Evolutionary conservation across 1,284 basidiomycete genomes (phyloP).

Genomic region (Ceratobasidium sp.): DNA sequence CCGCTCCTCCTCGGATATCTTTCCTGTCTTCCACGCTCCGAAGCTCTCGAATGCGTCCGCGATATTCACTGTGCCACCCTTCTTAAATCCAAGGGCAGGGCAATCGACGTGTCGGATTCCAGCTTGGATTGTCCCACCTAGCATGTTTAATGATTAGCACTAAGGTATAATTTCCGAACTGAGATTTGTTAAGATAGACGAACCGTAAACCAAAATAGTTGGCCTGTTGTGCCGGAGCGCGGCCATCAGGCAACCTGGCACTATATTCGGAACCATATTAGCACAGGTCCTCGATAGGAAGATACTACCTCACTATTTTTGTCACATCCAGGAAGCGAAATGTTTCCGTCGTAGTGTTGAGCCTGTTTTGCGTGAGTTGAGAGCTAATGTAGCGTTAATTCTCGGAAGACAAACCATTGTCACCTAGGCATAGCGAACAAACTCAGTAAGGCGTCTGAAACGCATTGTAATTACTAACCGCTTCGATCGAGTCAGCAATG

Average conservation of each 20-base stretch:
- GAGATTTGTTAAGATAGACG: slow-evolving; percentile 62
- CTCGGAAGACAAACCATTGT: slow-evolving; percentile 67
- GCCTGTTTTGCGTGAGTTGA: slow-evolving; percentile 63
- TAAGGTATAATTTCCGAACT: slow-evolving; percentile 49
- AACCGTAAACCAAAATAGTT: slow-evolving; percentile 82
- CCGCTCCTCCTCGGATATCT: slow-evolving; percentile 83
- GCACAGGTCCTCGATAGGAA: no score
- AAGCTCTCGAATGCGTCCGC: slow-evolving; percentile 87
- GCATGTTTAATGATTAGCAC: not conserved
- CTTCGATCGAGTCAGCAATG: slow-evolving; percentile 92
- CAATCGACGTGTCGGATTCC: slow-evolving; percentile 83
- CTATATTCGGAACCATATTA: slow-evolving; percentile 41
- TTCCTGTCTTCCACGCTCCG: slow-evolving; percentile 89
- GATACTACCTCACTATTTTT: slow-evolving; percentile 74
- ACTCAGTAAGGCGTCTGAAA: not conserved
- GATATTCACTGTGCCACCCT: slow-evolving; percentile 84
- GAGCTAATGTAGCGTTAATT: slow-evolving; percentile 11
- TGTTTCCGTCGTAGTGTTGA: slow-evolving; percentile 89
- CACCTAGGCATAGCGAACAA: slow-evolving; percentile 64
- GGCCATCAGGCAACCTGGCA: slow-evolving; percentile 91
- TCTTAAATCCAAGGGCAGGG: slow-evolving; percentile 79
- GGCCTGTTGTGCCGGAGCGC: slow-evolving; percentile 86
- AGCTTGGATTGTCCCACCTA: slow-evolving; percentile 73
- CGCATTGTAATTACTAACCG: slow-evolving; percentile 63
- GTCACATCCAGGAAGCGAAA: slow-evolving; percentile 82